A percentile compares a stretch with the other conserved stretches of the same genome.
Conservation (phyloP, 2,329 filamentous ascomycete species). For the Colletotrichum lindemuthianum region DNA sequence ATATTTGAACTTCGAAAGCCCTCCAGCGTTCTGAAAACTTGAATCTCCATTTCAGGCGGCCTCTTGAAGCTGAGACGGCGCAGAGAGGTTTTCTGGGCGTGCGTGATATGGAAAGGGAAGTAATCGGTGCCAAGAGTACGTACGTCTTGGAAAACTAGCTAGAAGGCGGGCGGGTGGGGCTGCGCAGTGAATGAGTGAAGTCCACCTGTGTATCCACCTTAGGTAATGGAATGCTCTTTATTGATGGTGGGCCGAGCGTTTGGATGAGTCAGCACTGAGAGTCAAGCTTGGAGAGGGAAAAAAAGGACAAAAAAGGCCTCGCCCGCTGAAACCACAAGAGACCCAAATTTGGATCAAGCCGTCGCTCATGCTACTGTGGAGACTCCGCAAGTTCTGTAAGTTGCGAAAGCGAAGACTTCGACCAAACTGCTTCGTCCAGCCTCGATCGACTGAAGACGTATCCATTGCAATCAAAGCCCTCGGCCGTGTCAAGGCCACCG, state of each 20-base stretch:
- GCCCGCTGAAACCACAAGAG: too few relatives aligned
- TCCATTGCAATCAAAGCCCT: slow-evolving; percentile 35
- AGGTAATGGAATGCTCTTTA: too few relatives aligned
- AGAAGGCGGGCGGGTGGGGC: neutral
- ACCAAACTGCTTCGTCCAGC: slow-evolving; percentile 42
- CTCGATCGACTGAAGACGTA: slow-evolving; percentile 37
- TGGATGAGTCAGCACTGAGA: too few relatives aligned
- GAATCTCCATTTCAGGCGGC: neutral
- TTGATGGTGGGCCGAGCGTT: too few relatives aligned
- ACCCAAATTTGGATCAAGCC: too few relatives aligned
- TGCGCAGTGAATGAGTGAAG: neutral
- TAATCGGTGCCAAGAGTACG: neutral
- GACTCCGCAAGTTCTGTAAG: too few relatives aligned
- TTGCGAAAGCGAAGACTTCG: slow-evolving; percentile 35
- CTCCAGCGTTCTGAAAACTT: slow-evolving; percentile 1
- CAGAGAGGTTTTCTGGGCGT: neutral
- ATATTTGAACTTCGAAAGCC: slow-evolving; percentile 12
- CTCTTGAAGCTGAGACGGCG: neutral
- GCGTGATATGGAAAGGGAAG: neutral
- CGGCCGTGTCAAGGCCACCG: neutral
- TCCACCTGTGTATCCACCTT: neutral
- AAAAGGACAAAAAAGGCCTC: too few relatives aligned
- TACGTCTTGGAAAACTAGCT: neutral
- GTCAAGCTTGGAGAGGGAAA: too few relatives aligned
- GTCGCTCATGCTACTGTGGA: too few relatives aligned